phyloP scores from a whole-genome alignment of 1,284 basidiomycete species.

The Microstroma glucosiphilum region DNA sequence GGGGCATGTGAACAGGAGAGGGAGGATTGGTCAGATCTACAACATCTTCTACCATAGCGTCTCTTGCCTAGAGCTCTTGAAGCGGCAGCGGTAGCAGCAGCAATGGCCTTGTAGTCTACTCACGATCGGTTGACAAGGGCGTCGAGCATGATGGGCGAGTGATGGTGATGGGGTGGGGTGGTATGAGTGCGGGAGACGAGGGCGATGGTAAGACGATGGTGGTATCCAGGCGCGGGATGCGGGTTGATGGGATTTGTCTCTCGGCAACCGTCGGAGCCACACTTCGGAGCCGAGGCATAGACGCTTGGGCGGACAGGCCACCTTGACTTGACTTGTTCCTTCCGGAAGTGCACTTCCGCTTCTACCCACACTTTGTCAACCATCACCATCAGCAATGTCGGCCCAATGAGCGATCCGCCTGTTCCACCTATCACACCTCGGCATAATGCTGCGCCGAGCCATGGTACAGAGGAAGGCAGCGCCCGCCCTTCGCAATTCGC shows the following conservation, averaged over 20 bases:
- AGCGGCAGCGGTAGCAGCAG: neutral
- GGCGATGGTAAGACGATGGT: no score
- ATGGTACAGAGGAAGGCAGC: neutral
- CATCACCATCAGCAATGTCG: neutral
- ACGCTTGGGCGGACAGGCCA: no score
- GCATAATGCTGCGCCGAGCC: neutral
- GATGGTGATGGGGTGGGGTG: neutral
- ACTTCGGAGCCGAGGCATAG: no score
- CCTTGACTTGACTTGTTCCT: neutral
- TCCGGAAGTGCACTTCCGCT: neutral
- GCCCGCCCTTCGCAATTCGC: neutral
- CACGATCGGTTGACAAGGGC: conserved; percentile 9
- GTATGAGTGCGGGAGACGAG: neutral
- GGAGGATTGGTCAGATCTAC: neutral
- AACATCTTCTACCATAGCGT: neutral
- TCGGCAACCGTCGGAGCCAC: no score
- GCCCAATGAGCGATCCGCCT: no score
- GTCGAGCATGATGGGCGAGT: conserved; percentile 5
- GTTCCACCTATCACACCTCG: no score
- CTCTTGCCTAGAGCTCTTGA: no score
- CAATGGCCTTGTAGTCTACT: neutral
- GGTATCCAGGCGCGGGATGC: no score
- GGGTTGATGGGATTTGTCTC: no score
- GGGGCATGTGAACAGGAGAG: neutral
- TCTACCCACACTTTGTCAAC: neutral